Evolutionary conservation across 2,329 filamentous ascomycete genomes (phyloP), one percentile per base, ranked within the genome.

Genomic region (Phialophora tarda): DNA sequence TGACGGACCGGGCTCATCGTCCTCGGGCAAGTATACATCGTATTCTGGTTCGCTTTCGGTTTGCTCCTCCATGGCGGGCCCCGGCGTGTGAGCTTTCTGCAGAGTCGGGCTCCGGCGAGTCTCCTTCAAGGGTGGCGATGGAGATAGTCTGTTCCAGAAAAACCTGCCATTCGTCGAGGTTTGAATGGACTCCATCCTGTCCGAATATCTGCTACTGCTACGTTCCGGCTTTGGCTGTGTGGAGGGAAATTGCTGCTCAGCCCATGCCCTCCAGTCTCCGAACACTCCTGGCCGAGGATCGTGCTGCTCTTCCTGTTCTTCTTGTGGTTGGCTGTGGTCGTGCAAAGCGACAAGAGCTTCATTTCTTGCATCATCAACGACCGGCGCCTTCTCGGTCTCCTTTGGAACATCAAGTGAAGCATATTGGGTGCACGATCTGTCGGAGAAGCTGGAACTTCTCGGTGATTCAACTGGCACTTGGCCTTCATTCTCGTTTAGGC

Each of bases 151-250:
- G 41, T 41, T 50, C 28, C 26, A 63, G 14, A 51, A 3, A 26
- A 51, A 50, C 34, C 3, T 34, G 23, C 24, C 32, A 24, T 23
- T n/a, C 12, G 23, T 26, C 8, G 44, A 41, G 10, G 17, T 21
- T 14, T 21, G 24, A 5, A 32, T 30, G 21, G 48, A 55, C 14
- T 44, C 24, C 24, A n/a, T 8, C 26, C 23, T 54, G 6, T 59
- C 30, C n/a, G 62, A 64, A 30, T 59, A 47, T 44, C 30, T 64
- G 56, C 62, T 64, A 41, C 56, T 53, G 47, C 30, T 44, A 34
- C 47, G 62, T 10, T 34, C 32, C 2, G 14, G 21, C 28, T 21
- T 24, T 32, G 30, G 32, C 38, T 26, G 44, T 24, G 62, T n/a
- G 8, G 62, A 28, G 41, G 24, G n/a, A 34, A 64, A 47, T 12